phyloP scores from a whole-genome alignment of 345 rosid species.

The Gossypium sturtianum region DNA sequence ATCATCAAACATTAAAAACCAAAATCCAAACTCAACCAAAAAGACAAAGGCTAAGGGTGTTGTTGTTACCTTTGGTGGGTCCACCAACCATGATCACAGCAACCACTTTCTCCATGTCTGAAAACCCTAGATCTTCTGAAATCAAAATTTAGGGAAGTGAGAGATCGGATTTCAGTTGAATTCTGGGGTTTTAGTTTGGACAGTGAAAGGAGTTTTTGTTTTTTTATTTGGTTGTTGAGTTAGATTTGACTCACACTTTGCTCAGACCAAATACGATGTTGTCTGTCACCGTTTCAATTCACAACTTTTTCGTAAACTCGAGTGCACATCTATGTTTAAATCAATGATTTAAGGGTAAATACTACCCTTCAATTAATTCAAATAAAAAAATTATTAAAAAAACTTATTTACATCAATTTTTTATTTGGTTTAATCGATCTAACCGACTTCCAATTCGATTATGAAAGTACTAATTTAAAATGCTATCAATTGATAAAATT shows the following conservation, averaged over 20 bases:
- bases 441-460: too few relatives aligned
- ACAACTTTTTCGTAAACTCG: neutral
- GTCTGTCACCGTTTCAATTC: neutral
- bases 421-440: too few relatives aligned
- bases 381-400: too few relatives aligned
- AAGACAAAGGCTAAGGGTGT: neutral
- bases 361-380: too few relatives aligned
- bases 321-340: too few relatives aligned
- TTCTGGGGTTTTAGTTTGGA: neutral
- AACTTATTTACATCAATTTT: too few relatives aligned
- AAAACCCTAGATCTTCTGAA: constrained; percentile 4
- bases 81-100: constrained; percentile 95
- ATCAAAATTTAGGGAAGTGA: neutral
- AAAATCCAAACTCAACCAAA: neutral
- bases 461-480: too few relatives aligned
- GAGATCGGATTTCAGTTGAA: neutral
- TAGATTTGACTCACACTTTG: neutral
- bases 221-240: neutral
- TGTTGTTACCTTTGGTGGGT: constrained; percentile 65
- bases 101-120: constrained; percentile 52
- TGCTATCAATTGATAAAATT: too few relatives aligned
- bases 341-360: too few relatives aligned
- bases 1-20: neutral
- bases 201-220: neutral
- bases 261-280: neutral